Evolutionary conservation across 768 basidiomycete species (phyloP), one percentile per base, ranked within the genome.

Genomic region (Tricholoma sp.): DNA sequence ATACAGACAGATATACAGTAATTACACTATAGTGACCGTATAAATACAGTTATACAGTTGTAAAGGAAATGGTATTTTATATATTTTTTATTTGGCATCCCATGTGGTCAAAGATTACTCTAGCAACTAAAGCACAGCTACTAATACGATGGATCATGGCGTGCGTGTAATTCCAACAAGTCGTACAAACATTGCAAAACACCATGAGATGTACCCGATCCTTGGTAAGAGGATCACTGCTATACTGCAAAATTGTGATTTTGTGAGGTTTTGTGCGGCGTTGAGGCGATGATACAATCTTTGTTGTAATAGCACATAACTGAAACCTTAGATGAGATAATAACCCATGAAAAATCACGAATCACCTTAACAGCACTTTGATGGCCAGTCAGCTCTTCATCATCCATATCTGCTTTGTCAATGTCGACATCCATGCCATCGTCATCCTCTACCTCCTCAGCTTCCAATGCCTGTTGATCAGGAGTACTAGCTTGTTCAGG

Each of bases 401-500:
- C 37, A n/a, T n/a, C 37, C 13, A 39, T 39, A 39, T 39, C 37
- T 13, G 12, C 5, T 2, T 39, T 13, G 4, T 39, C 37, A 39
- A 7, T 13, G n/a, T 39, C 37, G 6, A 39, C 37, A 39, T 39
- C 37, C 37, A 39, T 39, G 37, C 37, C 37, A 37, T 37, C 12
- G 13, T 37, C 36, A 37, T 39, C 37, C 37, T 39, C 37, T n/a
- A 39, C 37, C 37, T n/a, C n/a, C n/a, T 39, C 37, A n/a, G 37
- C 13, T n/a, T 39, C 37, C 37, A 39, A n/a, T 39, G 37, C 12
- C 36, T 39, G 37, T n/a, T 39, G 15, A 39, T 39, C 15, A 0
- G 94, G 93, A 4, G 86, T 79, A 32, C 80, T 77, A 75, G 98
- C n/a, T n/a, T n/a, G n/a, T n/a, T n/a, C n/a, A n/a, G n/a, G n/a